phyloP scores from a whole-genome alignment of 2,329 filamentous ascomycete species.

The Pestalotiopsis sp. region DNA sequence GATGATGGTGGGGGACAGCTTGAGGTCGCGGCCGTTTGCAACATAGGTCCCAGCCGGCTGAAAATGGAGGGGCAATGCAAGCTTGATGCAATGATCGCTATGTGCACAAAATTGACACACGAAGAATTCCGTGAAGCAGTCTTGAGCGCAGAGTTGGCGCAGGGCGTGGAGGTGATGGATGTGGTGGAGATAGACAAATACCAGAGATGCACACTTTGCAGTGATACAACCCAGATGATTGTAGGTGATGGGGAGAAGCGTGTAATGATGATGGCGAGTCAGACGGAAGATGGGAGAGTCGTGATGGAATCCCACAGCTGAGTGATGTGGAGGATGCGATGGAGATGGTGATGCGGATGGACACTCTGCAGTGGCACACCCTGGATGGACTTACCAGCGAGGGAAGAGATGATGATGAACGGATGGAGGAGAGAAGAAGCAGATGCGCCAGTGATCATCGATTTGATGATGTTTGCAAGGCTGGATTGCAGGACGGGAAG shows the following conservation, averaged over 20 bases:
- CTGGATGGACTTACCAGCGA: neutral
- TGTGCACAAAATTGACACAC: neutral
- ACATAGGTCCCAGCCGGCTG: too few species aligned
- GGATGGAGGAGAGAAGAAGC: neutral
- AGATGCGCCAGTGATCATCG: neutral
- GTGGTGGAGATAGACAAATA: neutral
- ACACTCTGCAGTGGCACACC: too few species aligned
- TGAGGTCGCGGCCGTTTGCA: neutral
- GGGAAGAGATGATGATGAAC: neutral
- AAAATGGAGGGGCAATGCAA: neutral
- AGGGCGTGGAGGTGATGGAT: neutral
- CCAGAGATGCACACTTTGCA: neutral
- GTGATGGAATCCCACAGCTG: neutral
- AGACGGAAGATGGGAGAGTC: neutral
- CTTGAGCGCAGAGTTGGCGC: neutral
- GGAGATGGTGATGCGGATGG: neutral
- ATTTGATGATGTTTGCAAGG: neutral
- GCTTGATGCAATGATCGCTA: neutral
- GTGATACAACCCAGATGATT: neutral
- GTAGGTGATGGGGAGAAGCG: neutral
- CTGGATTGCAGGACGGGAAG: neutral
- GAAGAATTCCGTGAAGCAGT: neutral
- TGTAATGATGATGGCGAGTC: neutral
- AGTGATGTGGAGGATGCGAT: neutral
- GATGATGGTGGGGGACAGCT: neutral